A percentile compares a stretch with the other conserved stretches of the same genome.
phyloP scores from a whole-genome alignment of 1,284 basidiomycete species.

The Ustilago cynodontis region DNA sequence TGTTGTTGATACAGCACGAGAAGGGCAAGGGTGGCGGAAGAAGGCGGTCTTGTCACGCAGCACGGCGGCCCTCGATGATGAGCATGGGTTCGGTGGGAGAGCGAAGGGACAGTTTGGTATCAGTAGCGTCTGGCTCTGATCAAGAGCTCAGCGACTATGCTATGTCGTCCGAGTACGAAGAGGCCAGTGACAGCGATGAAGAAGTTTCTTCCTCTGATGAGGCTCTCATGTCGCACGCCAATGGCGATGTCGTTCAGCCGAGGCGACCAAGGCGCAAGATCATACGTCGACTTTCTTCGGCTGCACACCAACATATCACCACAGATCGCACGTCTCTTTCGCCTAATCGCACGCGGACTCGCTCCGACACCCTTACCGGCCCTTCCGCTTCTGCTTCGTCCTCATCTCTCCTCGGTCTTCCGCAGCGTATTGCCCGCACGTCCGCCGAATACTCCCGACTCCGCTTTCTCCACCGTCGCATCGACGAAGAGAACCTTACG shows the following conservation, averaged over 20 bases:
- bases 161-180: conserved; percentile 30
- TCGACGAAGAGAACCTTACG: conserved; percentile 78
- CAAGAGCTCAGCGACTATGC: background rate
- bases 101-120: conserved; percentile 15
- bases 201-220: conserved; percentile 1
- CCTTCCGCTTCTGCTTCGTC: conserved; percentile 6
- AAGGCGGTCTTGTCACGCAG: conserved; percentile 15
- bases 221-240: background rate
- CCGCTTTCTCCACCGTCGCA: conserved; percentile 88
- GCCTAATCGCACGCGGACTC: background rate
- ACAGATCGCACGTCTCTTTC: background rate
- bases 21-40: conserved; percentile 3
- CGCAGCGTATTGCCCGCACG: conserved; percentile 86
- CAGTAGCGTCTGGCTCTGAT: conserved; percentile 19
- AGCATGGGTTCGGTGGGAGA: conserved; percentile 14
- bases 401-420: conserved; percentile 24
- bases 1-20: conserved; percentile 76
- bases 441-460: conserved; percentile 91
- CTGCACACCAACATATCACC: background rate
- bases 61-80: conserved; percentile 24
- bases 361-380: conserved; percentile 9
- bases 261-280: conserved; percentile 21
- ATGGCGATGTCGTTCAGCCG: background rate
- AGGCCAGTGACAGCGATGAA: conserved; percentile 28
- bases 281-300: conserved; percentile 17